phyloP scores from a whole-genome alignment of 1,139 yeast species.

The Geotrichum carabidarum region DNA sequence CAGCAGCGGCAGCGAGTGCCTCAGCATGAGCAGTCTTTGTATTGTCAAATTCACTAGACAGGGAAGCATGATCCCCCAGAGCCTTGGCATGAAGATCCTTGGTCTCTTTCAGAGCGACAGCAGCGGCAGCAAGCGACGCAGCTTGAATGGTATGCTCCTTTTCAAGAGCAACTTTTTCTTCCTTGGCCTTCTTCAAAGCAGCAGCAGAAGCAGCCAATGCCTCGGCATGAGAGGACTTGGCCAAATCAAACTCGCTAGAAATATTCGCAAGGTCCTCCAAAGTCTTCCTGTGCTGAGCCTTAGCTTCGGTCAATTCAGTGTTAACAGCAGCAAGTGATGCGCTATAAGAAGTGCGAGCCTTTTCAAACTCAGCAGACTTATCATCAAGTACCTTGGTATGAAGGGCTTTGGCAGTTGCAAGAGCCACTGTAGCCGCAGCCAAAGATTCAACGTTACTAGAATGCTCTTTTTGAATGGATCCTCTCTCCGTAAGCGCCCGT shows the following conservation, averaged over 20 bases:
- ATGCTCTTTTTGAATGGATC: conserved; percentile 2
- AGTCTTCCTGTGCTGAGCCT: neutral
- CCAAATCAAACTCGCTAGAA: neutral
- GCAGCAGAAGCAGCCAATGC: conserved; percentile 1
- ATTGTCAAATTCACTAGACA: conserved; percentile 15
- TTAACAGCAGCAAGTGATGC: conserved; percentile 12
- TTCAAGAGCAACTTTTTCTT: neutral
- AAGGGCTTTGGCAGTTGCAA: conserved; percentile 10
- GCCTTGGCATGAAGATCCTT: neutral
- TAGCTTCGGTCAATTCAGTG: conserved; percentile 7
- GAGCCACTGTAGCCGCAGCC: conserved; percentile 4
- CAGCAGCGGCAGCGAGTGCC: conserved; percentile 7
- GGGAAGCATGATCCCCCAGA: conserved; percentile 18
- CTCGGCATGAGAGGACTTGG: conserved; percentile 1
- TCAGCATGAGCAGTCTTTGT: conserved; percentile 2
- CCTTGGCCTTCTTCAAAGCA: neutral
- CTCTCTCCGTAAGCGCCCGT: neutral
- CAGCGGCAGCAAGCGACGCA: conserved; percentile 6
- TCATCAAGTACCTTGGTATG: conserved; percentile 9
- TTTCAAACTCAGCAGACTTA: conserved; percentile 16
- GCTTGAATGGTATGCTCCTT: neutral
- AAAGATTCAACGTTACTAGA: conserved; percentile 4
- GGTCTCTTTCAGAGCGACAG: neutral
- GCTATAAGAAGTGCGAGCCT: conserved; percentile 8
- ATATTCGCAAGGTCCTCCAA: conserved; percentile 6